A percentile compares a stretch with the other conserved stretches of the same genome.
phyloP scores from a whole-genome alignment of 306 rosid genomes.

The Malus orientalis region DNA sequence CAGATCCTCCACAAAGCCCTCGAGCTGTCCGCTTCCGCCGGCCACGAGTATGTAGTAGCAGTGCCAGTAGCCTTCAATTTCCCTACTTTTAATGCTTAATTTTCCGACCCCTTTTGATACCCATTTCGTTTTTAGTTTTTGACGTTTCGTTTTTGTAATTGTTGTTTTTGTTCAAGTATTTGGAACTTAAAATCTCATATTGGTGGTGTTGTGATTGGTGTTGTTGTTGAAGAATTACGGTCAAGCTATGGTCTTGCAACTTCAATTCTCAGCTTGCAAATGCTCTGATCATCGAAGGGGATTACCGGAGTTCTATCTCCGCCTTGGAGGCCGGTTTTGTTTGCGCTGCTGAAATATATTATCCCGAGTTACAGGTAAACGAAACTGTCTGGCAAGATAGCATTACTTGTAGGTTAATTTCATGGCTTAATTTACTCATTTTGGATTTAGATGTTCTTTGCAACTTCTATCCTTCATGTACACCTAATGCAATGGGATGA shows the following conservation, averaged over 20 bases:
- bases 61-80: background rate
- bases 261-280: conserved; percentile 95
- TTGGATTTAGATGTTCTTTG: conserved; percentile 76
- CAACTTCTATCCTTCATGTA: conserved; percentile 81
- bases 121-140: no score
- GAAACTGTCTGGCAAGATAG: background rate
- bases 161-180: background rate
- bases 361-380: conserved; percentile 77
- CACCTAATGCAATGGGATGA: conserved; percentile 95
- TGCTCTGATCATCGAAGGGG: conserved; percentile 86
- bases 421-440: conserved; percentile 22
- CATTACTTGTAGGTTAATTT: background rate
- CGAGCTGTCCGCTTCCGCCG: conserved; percentile 60
- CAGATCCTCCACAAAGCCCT: conserved; percentile 71
- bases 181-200: background rate
- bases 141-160: background rate
- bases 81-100: background rate
- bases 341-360: conserved; percentile 58
- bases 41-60: conserved; percentile 39
- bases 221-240: conserved; percentile 28
- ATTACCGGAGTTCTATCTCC: conserved; percentile 62
- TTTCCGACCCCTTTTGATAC: background rate
- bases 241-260: conserved; percentile 91
- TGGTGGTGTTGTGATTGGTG: background rate
- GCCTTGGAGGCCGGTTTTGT: conserved; percentile 69